A percentile compares a stretch with the other conserved stretches of the same genome.
These are phyloP conservation scores for Blastobotrys robertii DNA, from an alignment of 805 yeast species.

Conservation along the genomic window DNA sequence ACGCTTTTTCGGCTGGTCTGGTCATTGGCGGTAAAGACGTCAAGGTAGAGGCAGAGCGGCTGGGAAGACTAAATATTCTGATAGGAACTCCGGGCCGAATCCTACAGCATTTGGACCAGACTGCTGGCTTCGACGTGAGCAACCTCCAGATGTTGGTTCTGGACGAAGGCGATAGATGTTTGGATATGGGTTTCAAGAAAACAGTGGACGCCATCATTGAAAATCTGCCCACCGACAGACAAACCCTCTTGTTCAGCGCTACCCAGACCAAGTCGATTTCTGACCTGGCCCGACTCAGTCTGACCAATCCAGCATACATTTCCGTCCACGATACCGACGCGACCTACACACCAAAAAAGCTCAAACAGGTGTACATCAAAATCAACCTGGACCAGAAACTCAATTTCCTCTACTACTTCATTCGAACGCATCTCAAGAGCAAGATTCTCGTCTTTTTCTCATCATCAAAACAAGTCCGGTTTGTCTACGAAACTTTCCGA, in stretches of 20 bases:
- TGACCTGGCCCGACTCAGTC: slow-evolving; percentile 73
- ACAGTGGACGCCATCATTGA: slow-evolving; percentile 72
- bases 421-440: slow-evolving; percentile 69
- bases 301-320: slow-evolving; percentile 52
- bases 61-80: slow-evolving; percentile 67
- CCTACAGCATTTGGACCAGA: slow-evolving; percentile 83
- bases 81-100: slow-evolving; percentile 91
- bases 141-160: slow-evolving; percentile 71
- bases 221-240: slow-evolving; percentile 71
- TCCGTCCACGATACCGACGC: slow-evolving; percentile 34
- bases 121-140: slow-evolving; percentile 65
- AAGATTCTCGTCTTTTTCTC: slow-evolving; percentile 79
- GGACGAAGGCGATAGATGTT: slow-evolving; percentile 88
- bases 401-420: slow-evolving; percentile 76
- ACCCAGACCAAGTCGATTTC: slow-evolving; percentile 77
- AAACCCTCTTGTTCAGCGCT: slow-evolving; percentile 78
- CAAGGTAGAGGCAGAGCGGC: slow-evolving; percentile 68
- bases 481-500: slow-evolving; percentile 76
- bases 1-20: slow-evolving; percentile 75
- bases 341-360: slow-evolving; percentile 63
- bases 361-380: slow-evolving; percentile 74
- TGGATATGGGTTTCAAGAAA: slow-evolving; percentile 87
- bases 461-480: slow-evolving; percentile 86
- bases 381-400: slow-evolving; percentile 71
- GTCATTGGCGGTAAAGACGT: slow-evolving; percentile 93